A percentile compares a stretch with the other conserved stretches of the same genome.
Conservation (phyloP, 2,329 filamentous ascomycete species). For the Penicillium corylophilum region DNA sequence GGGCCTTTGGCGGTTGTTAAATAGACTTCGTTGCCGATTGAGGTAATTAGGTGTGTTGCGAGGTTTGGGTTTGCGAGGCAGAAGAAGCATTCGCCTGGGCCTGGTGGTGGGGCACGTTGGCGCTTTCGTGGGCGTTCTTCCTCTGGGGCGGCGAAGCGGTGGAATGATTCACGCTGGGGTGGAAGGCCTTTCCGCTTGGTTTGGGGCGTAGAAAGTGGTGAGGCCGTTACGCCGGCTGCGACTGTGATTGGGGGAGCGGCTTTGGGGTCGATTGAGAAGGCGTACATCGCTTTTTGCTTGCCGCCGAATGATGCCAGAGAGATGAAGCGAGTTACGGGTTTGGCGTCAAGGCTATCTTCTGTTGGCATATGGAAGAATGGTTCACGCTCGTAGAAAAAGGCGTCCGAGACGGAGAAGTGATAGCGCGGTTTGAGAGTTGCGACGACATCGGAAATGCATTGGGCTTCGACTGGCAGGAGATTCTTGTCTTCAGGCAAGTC, state of each 20-base stretch:
- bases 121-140: slow-evolving; percentile 40
- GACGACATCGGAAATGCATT: slow-evolving; percentile 75
- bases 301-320: slow-evolving; percentile 74
- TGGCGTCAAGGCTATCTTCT: slow-evolving; percentile 54
- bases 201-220: slow-evolving; percentile 57
- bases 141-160: slow-evolving; percentile 42
- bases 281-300: slow-evolving; percentile 66
- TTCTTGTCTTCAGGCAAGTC: slow-evolving; percentile 53
- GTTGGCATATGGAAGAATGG: slow-evolving; percentile 74
- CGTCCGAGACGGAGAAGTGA: slow-evolving; percentile 72
- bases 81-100: slow-evolving; percentile 87
- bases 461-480: slow-evolving; percentile 55
- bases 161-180: slow-evolving; percentile 37
- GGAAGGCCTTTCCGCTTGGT: slow-evolving; percentile 59
- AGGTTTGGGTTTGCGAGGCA: slow-evolving; percentile 85
- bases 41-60: slow-evolving; percentile 83
- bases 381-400: slow-evolving; percentile 83
- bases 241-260: slow-evolving; percentile 60
- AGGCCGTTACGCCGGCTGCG: slow-evolving; percentile 70
- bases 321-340: slow-evolving; percentile 79
- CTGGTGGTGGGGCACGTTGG: slow-evolving; percentile 51
- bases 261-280: slow-evolving; percentile 66
- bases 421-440: slow-evolving; percentile 83
- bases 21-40: slow-evolving; percentile 83
- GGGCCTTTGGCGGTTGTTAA: slow-evolving; percentile 91